phyloP scores from a whole-genome alignment of 352 stramenopile genomes.

The Phytophthora pseudosyringae region DNA sequence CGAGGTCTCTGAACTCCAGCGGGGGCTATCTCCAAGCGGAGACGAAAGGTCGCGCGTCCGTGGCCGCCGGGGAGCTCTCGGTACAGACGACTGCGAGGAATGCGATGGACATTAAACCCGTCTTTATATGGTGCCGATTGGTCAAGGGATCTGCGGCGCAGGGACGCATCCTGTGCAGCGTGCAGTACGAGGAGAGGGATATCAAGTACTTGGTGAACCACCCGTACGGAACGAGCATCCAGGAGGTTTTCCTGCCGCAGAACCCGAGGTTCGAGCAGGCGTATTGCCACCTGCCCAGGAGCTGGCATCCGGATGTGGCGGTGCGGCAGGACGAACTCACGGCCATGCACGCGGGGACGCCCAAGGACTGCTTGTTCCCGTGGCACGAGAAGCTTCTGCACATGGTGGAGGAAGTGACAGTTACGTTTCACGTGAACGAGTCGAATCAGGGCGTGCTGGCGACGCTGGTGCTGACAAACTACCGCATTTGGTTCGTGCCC shows the following conservation, averaged over 20 bases:
- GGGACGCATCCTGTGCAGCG: conserved; percentile 67
- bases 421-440: conserved; percentile 91
- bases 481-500: conserved; percentile 86
- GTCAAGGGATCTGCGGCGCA: conserved; percentile 66
- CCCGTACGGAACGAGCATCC: conserved; percentile 74
- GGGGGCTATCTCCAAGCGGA: conserved; percentile 35
- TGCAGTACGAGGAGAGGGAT: conserved; percentile 82
- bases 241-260: conserved; percentile 83
- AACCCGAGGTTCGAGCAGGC: conserved; percentile 80
- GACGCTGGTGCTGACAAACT: conserved; percentile 84
- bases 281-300: conserved; percentile 80
- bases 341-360: conserved; percentile 65
- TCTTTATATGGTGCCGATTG: conserved; percentile 76
- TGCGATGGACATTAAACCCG: conserved; percentile 53
- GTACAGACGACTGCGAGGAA: conserved; percentile 1
- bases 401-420: conserved; percentile 87
- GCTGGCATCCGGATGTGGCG: conserved; percentile 78
- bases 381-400: conserved; percentile 87
- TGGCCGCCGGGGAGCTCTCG: conserved; percentile 23
- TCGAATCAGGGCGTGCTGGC: conserved; percentile 84
- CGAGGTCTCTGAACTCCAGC: conserved; percentile 51
- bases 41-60: conserved; percentile 22
- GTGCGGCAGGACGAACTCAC: conserved; percentile 71
- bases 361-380: conserved; percentile 80
- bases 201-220: conserved; percentile 69